Percentiles rank a stretch among this genome's conserved stretches.
These are phyloP conservation scores for Spergularia marina DNA, from an alignment of 148 eudicot species.

Conservation along the genomic window DNA sequence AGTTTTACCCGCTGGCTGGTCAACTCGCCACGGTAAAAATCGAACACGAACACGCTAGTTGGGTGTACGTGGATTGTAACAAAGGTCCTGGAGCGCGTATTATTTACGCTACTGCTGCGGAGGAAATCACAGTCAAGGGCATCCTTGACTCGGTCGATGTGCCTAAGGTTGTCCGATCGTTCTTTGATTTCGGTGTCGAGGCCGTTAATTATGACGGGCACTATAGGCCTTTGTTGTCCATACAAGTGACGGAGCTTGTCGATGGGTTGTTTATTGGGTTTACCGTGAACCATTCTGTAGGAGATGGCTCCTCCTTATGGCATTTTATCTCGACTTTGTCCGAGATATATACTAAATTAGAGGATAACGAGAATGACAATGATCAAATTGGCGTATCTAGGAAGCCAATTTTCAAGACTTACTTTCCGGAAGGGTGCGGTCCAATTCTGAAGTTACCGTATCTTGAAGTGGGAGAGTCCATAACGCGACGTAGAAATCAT, in stretches of 20 bases:
- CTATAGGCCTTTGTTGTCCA: slow-evolving; percentile 31
- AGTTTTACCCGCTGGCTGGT: slow-evolving; percentile 28
- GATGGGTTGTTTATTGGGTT: slow-evolving; percentile 27
- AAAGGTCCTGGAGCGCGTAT: slow-evolving; percentile 48
- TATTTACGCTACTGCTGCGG: slow-evolving; percentile 34
- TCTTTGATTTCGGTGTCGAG: slow-evolving; percentile 30
- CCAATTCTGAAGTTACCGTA: slow-evolving; percentile 11
- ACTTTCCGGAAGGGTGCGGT: background rate
- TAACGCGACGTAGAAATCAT: background rate
- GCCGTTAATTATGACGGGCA: slow-evolving; percentile 44
- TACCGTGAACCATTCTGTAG: slow-evolving; percentile 9
- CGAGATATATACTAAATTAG: slow-evolving; percentile 5
- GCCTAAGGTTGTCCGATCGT: slow-evolving; percentile 22
- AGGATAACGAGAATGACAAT: background rate
- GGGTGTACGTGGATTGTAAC: slow-evolving; percentile 30
- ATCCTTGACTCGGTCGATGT: slow-evolving; percentile 26
- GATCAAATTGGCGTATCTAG: background rate
- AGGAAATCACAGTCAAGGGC: slow-evolving; percentile 20
- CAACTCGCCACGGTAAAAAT: background rate
- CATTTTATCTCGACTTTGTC: slow-evolving; percentile 16
- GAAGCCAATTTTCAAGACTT: background rate
- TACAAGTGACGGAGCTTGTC: slow-evolving; percentile 47
- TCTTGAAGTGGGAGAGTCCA: background rate
- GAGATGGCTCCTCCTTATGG: slow-evolving; percentile 9
- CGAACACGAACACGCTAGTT: slow-evolving; percentile 11